Base-by-base conservation (phyloP, 352 stramenopile species). In the Pythium guiyangense region DNA sequence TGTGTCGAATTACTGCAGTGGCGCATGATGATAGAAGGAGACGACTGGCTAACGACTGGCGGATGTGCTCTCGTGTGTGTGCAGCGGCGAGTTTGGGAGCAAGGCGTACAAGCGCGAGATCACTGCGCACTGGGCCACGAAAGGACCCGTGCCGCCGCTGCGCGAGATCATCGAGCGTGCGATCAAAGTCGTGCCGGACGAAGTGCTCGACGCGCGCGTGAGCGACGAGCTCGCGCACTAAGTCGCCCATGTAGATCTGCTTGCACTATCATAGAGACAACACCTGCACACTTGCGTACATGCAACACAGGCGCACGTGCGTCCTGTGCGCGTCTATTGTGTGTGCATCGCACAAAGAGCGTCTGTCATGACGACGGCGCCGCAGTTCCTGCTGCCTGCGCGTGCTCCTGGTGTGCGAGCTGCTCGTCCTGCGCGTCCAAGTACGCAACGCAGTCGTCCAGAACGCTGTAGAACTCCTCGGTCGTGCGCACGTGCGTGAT, bases 51-150 rank as follows among this genome's bases (percentile, higher is more conserved):
- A 39, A 44, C 14, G 20, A 25, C 31, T 49, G 27, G 17, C 53
- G 52, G 6, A 10, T 10, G 10, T 10, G 8, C 31, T 9, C 31
- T 37, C 31, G 2, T 37, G 31, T 37, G 29, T 52, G 17, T 34
- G 20, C 59, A 92, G 82, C 49, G 85, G 83, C 20, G 85, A 92
- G 43, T 73, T 76, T 52, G 84, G 81, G 4, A 82, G 85, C 25
- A 92, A 91, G 60, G 79, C 81, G 6, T 91, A 92, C 61, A 93
- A 93, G 54, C 83, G 85, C 37, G 65, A 80, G 31, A 87, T 95
- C 43, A 73, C 81, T 15, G 67, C 80, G 12, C 73, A 82, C 27
- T 93, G 85, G 71, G 67, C 73, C 15, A 79, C 64, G 26, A 91
- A 91, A 49, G 74, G 74, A 4, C 72, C 76, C 2, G 74, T 78